Evolutionary conservation across 306 rosid genomes (phyloP), one percentile per base, ranked within the genome.

Genomic region (Cicer chorassanicum): DNA sequence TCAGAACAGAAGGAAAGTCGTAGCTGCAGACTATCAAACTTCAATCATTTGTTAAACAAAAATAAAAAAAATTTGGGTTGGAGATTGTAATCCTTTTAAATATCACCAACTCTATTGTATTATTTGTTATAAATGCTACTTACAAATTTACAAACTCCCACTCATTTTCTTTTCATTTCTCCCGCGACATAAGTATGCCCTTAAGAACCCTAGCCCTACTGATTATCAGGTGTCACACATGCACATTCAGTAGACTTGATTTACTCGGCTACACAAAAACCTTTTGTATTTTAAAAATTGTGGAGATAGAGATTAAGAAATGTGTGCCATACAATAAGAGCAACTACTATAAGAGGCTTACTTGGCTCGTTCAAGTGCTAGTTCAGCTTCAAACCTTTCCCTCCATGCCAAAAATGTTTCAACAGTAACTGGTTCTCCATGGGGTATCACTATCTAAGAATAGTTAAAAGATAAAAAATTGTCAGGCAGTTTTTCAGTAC

Each of bases 291-390:
- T 56, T 56, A 5, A 49, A 55, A 77, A 78, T 11, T 71, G 56
- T 42, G 15, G 67, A 73, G 12, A 73, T 12, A 16, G 53, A 39
- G 45, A 63, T 49, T 11, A 46, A 66, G 60, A 78, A 60, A 49
- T 49, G 39, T 13, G 29, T 42, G 48, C 59, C 53, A 53, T 53
- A 70, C 9, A 59, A 51, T 29, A 53, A 72, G 61, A 42, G 59
- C 56, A 80, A 50, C 49, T 70, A 50, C 49, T 70, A 39, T 56
- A 64, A 53, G 74, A 51, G 75, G 80, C 97, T 87, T 90, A 95
- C 99, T 95, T 95, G 89, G 99, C 99, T 87, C 99, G 93, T 77
- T 90, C 96, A 51, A 95, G 87, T 72, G 99, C 99, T 73, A 92
- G 85, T 72, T 95, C 99, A 51, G 98, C 99, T 90, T 95, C 99